These are phyloP conservation scores for Phytopythium sindhum DNA, from an alignment of 352 stramenopile genomes.

Conservation along the genomic window DNA sequence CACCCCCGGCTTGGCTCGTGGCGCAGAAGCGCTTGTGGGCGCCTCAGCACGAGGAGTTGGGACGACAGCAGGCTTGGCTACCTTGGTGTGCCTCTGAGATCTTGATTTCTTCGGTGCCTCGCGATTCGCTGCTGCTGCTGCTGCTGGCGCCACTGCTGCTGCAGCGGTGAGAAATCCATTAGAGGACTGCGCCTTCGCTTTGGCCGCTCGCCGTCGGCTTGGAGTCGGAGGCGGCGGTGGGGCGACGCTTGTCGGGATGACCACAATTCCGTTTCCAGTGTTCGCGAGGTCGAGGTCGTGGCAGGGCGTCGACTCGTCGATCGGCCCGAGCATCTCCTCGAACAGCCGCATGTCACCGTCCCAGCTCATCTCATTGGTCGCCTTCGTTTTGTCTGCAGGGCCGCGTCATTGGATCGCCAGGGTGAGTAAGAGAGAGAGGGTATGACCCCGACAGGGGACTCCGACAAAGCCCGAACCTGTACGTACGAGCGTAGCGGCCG, in stretches of 20 bases:
- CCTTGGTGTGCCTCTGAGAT: neutral
- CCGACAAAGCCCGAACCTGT: neutral
- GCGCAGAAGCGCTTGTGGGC: neutral
- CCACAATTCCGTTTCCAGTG: neutral
- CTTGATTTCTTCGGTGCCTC: neutral
- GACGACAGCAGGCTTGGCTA: neutral
- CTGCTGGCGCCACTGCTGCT: neutral
- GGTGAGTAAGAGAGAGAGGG: neutral
- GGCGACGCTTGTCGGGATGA: neutral
- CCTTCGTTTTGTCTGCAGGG: constrained; percentile 21
- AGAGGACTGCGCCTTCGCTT: neutral
- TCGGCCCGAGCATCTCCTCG: constrained; percentile 35
- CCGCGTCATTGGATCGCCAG: too few relatives aligned
- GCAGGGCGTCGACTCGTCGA: constrained; percentile 16
- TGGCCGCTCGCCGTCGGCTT: neutral
- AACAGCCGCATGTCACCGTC: constrained; percentile 55
- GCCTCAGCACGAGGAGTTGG: neutral
- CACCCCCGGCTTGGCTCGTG: neutral
- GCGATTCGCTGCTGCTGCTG: neutral
- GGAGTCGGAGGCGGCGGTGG: neutral
- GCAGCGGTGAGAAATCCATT: neutral
- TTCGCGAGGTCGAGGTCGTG: constrained; percentile 1
- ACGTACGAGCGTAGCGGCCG: constrained; percentile 50
- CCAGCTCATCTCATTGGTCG: constrained; percentile 35
- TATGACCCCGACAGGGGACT: neutral